These are phyloP conservation scores for Mortierella sp. DNA, from an alignment of 371 early-diverging fungal species.

Conservation along the genomic window DNA sequence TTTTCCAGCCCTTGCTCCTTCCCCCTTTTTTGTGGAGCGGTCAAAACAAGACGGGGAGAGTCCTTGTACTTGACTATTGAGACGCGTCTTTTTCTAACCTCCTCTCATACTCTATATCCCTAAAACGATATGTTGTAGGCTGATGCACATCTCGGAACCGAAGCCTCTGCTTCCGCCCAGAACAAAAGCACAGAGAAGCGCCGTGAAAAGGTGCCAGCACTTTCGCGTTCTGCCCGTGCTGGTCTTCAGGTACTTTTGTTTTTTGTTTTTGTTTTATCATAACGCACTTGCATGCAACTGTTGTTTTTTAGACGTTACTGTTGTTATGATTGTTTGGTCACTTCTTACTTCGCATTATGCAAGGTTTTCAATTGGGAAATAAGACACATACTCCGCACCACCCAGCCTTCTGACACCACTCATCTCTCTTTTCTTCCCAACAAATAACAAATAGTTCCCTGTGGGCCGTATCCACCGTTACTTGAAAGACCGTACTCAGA, in stretches of 20 bases:
- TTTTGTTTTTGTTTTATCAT: background rate
- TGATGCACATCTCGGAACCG: constrained; percentile 59
- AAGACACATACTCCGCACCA: background rate
- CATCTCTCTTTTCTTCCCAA: too few species aligned
- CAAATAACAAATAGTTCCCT: constrained; percentile 70
- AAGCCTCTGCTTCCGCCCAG: constrained; percentile 35
- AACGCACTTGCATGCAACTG: background rate
- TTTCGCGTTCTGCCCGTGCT: constrained; percentile 77
- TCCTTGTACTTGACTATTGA: background rate
- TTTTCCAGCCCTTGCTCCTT: background rate
- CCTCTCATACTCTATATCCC: background rate
- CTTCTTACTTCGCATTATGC: background rate
- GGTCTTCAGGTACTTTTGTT: constrained; percentile 76
- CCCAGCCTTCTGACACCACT: background rate
- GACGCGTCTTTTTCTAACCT: background rate
- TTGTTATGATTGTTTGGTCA: background rate
- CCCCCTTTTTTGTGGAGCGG: background rate
- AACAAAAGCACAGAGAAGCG: constrained; percentile 58
- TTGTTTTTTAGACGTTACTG: background rate
- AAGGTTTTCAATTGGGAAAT: background rate
- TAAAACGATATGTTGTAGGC: constrained; percentile 27
- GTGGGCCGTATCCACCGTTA: constrained; percentile 94
- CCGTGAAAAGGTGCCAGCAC: constrained; percentile 67
- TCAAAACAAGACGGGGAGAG: background rate
- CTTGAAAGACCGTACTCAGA: constrained; percentile 83